These are phyloP conservation scores for Prunus campanulata DNA, from an alignment of 306 rosid genomes.

Conservation along the genomic window DNA sequence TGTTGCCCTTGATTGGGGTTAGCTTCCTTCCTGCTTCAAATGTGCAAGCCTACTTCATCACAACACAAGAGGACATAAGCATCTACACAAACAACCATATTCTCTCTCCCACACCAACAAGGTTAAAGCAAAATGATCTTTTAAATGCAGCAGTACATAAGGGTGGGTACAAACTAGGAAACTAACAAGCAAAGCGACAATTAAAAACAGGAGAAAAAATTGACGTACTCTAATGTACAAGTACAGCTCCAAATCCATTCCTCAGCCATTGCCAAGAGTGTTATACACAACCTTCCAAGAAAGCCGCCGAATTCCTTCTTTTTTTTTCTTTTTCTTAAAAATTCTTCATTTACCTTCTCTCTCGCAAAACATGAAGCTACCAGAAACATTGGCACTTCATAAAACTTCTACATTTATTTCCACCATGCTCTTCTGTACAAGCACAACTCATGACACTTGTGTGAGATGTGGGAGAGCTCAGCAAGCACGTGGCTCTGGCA, in stretches of 20 bases:
- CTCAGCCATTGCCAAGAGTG: slow-evolving; percentile 31
- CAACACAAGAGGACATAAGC: too few species aligned
- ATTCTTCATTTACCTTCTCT: slow-evolving; percentile 30
- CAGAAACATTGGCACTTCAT: slow-evolving; percentile 28
- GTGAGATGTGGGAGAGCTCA: slow-evolving; percentile 30
- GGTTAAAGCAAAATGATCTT: neutral
- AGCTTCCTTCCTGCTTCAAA: too few species aligned
- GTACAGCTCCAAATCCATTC: slow-evolving; percentile 10
- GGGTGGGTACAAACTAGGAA: neutral
- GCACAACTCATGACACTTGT: slow-evolving; percentile 18
- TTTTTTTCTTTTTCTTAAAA: slow-evolving; percentile 13
- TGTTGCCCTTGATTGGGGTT: too few species aligned
- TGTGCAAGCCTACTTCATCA: too few species aligned
- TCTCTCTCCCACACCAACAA: too few species aligned
- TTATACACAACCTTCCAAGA: slow-evolving; percentile 31
- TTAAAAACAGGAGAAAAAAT: slow-evolving; percentile 14
- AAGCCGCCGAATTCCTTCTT: slow-evolving; percentile 18
- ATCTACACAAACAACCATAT: too few species aligned
- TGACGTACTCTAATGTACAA: slow-evolving; percentile 15
- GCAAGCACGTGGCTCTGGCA: slow-evolving; percentile 90
- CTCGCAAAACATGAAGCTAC: slow-evolving; percentile 49
- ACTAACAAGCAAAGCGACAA: neutral
- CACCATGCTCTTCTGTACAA: slow-evolving; percentile 38
- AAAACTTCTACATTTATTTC: slow-evolving; percentile 36
- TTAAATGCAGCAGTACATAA: neutral